Evolutionary conservation across 2,329 filamentous ascomycete species (phyloP), one percentile per base, ranked within the genome.

Genomic region (Didymella exigua): DNA sequence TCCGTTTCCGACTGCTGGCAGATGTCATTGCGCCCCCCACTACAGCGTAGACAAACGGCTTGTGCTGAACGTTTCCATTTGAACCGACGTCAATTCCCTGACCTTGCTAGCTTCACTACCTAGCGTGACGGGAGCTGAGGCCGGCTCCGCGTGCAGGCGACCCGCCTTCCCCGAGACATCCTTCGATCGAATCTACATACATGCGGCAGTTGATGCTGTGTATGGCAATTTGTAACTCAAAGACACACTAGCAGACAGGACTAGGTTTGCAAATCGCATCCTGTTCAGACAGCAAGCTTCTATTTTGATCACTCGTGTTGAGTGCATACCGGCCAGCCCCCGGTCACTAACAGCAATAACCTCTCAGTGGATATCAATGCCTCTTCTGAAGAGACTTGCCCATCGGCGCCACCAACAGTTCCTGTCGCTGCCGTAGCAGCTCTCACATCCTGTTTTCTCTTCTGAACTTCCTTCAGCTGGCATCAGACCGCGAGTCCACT

Each of bases 41-140:
- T 31, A 8, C 34, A 21, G 44, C 31, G 44, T 38, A 38, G 42
- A 43, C 37, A 24, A 19, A 37, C 21, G 33, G 40, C n/a, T 30
- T 37, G 29, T 23, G 24, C 27, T 31, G 27, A 29, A 31, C 41
- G 27, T 34, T 49, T 45, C 7, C 24, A 19, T 46, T 26, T 42
- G 36, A 42, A 46, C 26, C 47, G 41, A 55, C 42, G 30, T 55
- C 36, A 24, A 23, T n/a, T 30, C 41, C 46, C 42, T 40, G 42
- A 21, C 52, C 38, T 47, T 49, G 52, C 42, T 50, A 55, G 41
- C 18, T 34, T 34, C 36, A 29, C 41, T 55, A 50, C 46, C 30
- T 55, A 50, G 52, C 30, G 46, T 27, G 19, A n/a, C 46, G 52
- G 52, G 16, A 40, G 26, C 18, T 34, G 21, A 16, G 8, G 26